Base-by-base conservation (phyloP, 768 basidiomycete genomes). In the Lactarius hatsudake region DNA sequence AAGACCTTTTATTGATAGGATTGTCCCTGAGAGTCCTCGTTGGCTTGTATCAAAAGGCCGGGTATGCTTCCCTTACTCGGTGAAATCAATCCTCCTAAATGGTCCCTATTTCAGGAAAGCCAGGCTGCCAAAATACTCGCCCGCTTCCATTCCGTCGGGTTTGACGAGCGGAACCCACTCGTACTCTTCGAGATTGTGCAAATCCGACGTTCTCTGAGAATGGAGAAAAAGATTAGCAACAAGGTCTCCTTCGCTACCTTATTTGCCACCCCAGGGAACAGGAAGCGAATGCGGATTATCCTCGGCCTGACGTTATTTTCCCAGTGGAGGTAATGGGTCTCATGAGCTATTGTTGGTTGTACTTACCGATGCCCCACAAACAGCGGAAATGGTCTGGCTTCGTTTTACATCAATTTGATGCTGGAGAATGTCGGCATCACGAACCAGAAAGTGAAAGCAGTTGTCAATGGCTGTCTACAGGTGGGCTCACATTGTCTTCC, bases 361-460 rank as follows among this genome's bases (percentile, higher is more conserved):
- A 51, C 30, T 63, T 26, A 63, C 32, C 28, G 36, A 34, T 30
- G 51, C 36, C 15, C 42, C 42, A 53, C n/a, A 18, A 58, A 40
- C 63, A 86, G 86, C 60, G 87, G 87, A 1, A 89, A 89, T 62
- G 89, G 88, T 18, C 77, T 90, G 38, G 84, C 90, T 1, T 87
- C 87, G 1, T 90, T 88, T 75, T 92, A 91, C 73, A 88, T 92
- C 70, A 84, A 87, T 68, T 76, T 87, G 18, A 83, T 91, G 3
- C 76, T 92, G 53, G 82, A 86, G 54, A 83, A 86, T 48, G 83
- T 91, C 20, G 89, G 88, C 0, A 83, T 91, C 65, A 79, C 76
- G 0, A 74, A 76, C 51, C 78, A 85, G 0, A 78, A 79, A 30
- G 86, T 84, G 2, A 86, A 87, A 71, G 82, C 84, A 3, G 75